Conservation (phyloP, 306 rosid genomes). For the Prunus davidiana region DNA sequence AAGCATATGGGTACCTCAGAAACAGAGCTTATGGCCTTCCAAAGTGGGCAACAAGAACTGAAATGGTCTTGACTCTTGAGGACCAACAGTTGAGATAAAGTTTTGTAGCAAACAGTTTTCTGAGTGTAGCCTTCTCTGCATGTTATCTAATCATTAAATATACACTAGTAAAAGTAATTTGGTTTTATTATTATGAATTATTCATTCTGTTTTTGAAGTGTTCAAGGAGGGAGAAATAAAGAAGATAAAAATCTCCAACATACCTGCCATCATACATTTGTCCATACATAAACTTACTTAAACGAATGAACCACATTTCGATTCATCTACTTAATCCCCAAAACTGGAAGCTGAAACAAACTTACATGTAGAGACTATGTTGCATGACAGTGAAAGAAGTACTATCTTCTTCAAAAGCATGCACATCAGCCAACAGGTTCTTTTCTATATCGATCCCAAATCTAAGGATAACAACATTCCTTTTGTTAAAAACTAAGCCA, state of each 20-base stretch:
- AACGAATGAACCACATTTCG: neutral
- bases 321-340: neutral
- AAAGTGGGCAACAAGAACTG: too few species aligned
- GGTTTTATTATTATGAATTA: too few species aligned
- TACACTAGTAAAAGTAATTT: too few species aligned
- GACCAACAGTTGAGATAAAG: too few species aligned
- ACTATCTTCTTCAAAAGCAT: conserved; percentile 49
- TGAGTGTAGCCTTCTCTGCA: too few species aligned
- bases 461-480: conserved; percentile 38
- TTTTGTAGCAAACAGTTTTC: too few species aligned
- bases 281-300: neutral
- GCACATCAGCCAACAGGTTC: conserved; percentile 48
- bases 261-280: conserved; percentile 49
- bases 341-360: conserved; percentile 5
- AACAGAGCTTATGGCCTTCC: too few species aligned
- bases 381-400: conserved; percentile 58
- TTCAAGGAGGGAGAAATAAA: too few species aligned
- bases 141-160: too few species aligned
- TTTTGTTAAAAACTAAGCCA: neutral
- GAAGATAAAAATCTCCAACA: conserved; percentile 42
- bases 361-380: conserved; percentile 66
- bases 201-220: too few species aligned
- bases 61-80: too few species aligned
- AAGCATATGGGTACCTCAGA: too few species aligned
- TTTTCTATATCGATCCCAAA: conserved; percentile 67